Base-by-base conservation (phyloP, 2,329 filamentous ascomycete genomes). In the Apiospora pterosperma region DNA sequence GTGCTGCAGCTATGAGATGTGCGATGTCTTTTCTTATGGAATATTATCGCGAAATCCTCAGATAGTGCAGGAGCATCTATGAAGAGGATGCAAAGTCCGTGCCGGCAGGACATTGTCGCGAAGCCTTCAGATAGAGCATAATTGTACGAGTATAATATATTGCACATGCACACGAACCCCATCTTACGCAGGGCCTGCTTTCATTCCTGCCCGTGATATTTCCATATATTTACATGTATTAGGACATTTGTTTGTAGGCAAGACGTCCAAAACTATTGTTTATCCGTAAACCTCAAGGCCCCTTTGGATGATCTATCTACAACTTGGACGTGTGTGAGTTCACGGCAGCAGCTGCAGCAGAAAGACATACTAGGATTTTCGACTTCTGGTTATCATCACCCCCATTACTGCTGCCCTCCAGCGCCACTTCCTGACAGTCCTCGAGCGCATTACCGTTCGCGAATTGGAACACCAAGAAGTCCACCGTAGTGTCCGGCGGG, bases 401-500 rank as follows among this genome's bases (percentile, higher is more conserved):
- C 44, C 59, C 75, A 68, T 63, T 74, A 81, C 73, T 73, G 74
- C 73, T 16, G 76, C 76, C 70, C 23, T 69, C 67, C 1, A 75
- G 63, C 41, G 64, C 68, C 3, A 92, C 88, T 78, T 97, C 89
- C 81, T 99, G 93, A 72, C 93, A 97, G 78, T 99, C 96, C 79
- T 98, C 95, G 1, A 84, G 79, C 0, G 80, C 86, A 14, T 96
- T 90, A 2, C 92, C 93, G 77, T 96, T 98, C 38, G 89, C 89
- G 80, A 92, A 96, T 80, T 98, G 95, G 69, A 92, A 86, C 2
- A 98, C 95, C 5, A 97, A 86, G 76, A 97, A 98, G 74, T 96
- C 92, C 59, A 97, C 82, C 23, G 88, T 83, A 31, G 80, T 79
- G 2, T 79, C 82, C 2, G 72, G 64, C 2, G 74, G 68, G 0